Evolutionary conservation across 2,329 filamentous ascomycete species (phyloP), one percentile per base, ranked within the genome.

Genomic region (Aspergillus sp.): DNA sequence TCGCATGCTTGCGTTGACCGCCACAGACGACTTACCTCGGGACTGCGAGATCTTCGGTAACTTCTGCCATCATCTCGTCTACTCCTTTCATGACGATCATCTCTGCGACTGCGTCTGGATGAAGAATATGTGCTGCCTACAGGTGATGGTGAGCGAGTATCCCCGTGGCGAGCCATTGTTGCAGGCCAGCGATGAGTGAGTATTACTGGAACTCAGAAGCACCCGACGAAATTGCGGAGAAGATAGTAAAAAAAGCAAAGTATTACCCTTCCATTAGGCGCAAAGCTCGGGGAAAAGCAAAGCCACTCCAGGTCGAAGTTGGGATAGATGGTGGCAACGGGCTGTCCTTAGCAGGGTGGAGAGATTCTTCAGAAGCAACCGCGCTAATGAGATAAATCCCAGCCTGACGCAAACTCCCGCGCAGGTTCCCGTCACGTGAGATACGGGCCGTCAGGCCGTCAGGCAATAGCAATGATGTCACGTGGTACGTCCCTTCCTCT

Each of bases 61-160:
- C 73, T 70, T 61, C 81, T 78, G 52, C 75, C 75, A 72, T 83
- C 81, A 70, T 84, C 82, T 66, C 81, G 77, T 47, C 81, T 76
- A 67, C 77, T 80, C 71, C 79, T 78, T 54, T 84, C 82, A 69
- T 80, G 75, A 63, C 82, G 78, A 69, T 81, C 77, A 67, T 82
- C 83, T 76, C 82, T 80, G 70, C 81, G 80, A 69, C 69, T 78
- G 62, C 87, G 85, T 80, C 86, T 89, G 80, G 87, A 88, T 73
- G 87, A 86, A 78, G 87, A 87, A 78, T 85, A 84, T 75, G 90
- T 88, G 84, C 90, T 92, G 87, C 90, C 90, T 92, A 89, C 87
- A 88, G 90, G 90, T 87, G 89, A 92, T 90, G 90, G 91, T 93
- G 90, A 94, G 90, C 90, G 84, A 82, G 81, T 81, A 77, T 85